Base-by-base conservation (phyloP, 2,329 filamentous ascomycete genomes). In the Bretziella fagacearum region DNA sequence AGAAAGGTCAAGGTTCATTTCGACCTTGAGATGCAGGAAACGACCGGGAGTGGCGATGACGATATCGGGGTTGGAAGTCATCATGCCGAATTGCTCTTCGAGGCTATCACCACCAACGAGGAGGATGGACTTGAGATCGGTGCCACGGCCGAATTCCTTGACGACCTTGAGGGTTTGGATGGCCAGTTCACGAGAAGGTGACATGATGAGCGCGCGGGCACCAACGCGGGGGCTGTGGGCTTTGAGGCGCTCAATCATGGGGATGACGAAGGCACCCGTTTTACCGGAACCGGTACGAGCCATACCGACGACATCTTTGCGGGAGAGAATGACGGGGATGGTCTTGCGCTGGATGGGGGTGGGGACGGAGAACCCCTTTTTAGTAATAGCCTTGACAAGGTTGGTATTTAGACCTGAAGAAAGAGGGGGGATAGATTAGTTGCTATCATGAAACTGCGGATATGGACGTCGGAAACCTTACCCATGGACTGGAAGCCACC, bases 231-330 rank as follows among this genome's bases (percentile, higher is more conserved):
- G 79, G 58, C 83, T 93, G 62, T 98, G 93, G 20, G 77, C 73
- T 62, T 87, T 93, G 52, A 98, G 68, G 54, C 81, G 83, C 66
- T 98, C 85, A 52, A 98, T 86, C 89, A 98, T 94, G 36, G 91
- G 91, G 53, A 98, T 93, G 22, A 96, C 86, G 62, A 98, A 98
- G 18, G 91, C 91, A 1, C 87, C 91, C 1, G 93, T 98, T 68
- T 98, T 98, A 66, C 91, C 91, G 17, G 87, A 96, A 60, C 91
- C 91, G n/a, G 93, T 98, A 54, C 93, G 74, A 6, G 91, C 91
- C 91, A 98, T 98, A 54, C 87, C 93, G 20, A 98, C 89, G n/a
- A 96, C 84, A 70, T 98, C 91, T 63, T 86, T 84, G 46, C 81
- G 76, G 52, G 93, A 83, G 55, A 96, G 69, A 47, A 98, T 77